Evolutionary conservation across 2,329 filamentous ascomycete species (phyloP).

Genomic region (Penicillium digitatum): DNA sequence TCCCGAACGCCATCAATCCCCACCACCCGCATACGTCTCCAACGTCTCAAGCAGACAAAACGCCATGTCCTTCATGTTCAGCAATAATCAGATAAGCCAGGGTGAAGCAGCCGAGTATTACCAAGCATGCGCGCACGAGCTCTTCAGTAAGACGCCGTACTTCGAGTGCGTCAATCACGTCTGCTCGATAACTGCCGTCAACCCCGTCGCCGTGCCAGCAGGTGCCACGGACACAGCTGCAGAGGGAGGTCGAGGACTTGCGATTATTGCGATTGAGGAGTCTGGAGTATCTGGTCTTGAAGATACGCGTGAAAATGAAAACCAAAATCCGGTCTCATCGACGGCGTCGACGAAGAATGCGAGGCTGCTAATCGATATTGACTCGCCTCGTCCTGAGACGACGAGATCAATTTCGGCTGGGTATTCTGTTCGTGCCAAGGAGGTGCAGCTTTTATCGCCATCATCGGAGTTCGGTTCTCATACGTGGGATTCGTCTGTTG

Average conservation of each 20-base stretch:
- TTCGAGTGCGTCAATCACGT: constrained; percentile 45
- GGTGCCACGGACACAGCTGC: not conserved
- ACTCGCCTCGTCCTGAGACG: constrained; percentile 8
- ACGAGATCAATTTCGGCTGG: not conserved
- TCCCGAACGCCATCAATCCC: not conserved
- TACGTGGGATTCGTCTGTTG: constrained; percentile 15
- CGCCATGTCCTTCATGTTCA: constrained; percentile 24
- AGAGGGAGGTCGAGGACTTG: constrained; percentile 16
- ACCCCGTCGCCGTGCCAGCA: constrained; percentile 14
- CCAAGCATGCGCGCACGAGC: constrained; percentile 45
- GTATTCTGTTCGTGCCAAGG: constrained; percentile 1
- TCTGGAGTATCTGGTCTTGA: not conserved
- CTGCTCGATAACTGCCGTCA: constrained; percentile 36
- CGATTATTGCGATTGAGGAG: constrained; percentile 15
- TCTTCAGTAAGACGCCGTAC: constrained; percentile 40
- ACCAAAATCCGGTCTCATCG: not conserved
- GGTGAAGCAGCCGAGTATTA: constrained; percentile 43
- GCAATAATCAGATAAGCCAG: constrained; percentile 23
- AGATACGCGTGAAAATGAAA: not conserved
- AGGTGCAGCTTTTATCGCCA: constrained; percentile 4
- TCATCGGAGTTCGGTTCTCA: constrained; percentile 6
- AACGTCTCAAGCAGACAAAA: constrained; percentile 12
- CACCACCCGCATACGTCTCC: constrained; percentile 3
- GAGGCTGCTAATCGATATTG: constrained; percentile 20
- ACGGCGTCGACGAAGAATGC: constrained; percentile 1